Percentiles rank a stretch among this genome's conserved stretches.
These are phyloP conservation scores for Fraxinus nigra DNA, from an alignment of 305 asterid species.

Conservation along the genomic window DNA sequence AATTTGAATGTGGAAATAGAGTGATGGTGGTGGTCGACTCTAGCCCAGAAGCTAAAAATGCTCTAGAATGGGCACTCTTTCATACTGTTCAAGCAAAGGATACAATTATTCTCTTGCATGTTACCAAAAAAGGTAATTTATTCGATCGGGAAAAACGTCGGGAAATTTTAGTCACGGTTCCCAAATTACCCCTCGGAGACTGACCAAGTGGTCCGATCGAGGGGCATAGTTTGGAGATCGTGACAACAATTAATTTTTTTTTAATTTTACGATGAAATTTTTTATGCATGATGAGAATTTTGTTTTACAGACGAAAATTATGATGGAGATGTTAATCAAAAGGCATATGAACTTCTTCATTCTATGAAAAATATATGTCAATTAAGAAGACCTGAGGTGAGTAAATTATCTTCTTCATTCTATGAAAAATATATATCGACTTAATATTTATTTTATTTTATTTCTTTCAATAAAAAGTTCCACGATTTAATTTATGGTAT, in stretches of 20 bases:
- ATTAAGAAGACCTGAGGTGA: slow-evolving; percentile 69
- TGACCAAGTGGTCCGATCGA: background rate
- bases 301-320: slow-evolving; percentile 43
- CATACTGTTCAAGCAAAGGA: slow-evolving; percentile 73
- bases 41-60: slow-evolving; percentile 52
- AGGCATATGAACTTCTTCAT: slow-evolving; percentile 51
- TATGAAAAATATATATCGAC: background rate
- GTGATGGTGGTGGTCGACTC: slow-evolving; percentile 84
- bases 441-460: no score
- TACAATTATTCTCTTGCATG: slow-evolving; percentile 61
- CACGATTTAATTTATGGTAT: background rate
- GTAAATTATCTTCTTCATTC: slow-evolving; percentile 1
- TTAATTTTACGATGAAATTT: background rate
- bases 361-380: slow-evolving; percentile 56
- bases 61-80: slow-evolving; percentile 79
- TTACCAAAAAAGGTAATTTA: slow-evolving; percentile 48
- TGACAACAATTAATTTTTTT: background rate
- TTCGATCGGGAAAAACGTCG: background rate
- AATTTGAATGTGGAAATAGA: slow-evolving; percentile 46
- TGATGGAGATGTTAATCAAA: slow-evolving; percentile 29
- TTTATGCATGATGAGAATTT: background rate
- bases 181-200: background rate
- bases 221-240: background rate
- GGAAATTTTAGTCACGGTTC: background rate
- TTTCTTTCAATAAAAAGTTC: no score